Conservation (phyloP, 345 rosid genomes). For the Murraya koenigii region DNA sequence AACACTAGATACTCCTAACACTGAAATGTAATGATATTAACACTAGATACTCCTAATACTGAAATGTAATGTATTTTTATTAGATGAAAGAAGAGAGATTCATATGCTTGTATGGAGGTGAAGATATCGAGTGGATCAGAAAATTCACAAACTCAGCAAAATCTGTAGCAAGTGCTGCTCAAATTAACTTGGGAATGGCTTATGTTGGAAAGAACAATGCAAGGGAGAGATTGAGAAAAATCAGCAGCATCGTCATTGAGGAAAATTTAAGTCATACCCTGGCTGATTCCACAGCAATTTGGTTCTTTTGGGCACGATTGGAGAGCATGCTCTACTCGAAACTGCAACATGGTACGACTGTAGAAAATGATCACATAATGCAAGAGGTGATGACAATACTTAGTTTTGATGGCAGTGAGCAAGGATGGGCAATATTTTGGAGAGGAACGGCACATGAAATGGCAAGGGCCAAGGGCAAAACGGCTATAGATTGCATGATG, state of each 20-base stretch:
- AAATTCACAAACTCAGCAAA: slow-evolving; percentile 25
- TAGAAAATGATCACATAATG: slow-evolving; percentile 25
- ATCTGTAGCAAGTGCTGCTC: slow-evolving; percentile 7
- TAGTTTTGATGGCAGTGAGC: slow-evolving; percentile 30
- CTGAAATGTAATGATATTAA: background rate
- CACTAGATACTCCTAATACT: background rate
- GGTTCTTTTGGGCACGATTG: slow-evolving; percentile 41
- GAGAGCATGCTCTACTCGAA: slow-evolving; percentile 41
- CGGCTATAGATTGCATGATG: slow-evolving; percentile 6
- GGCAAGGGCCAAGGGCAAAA: slow-evolving; percentile 20
- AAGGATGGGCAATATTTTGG: slow-evolving; percentile 36
- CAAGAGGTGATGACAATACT: slow-evolving; percentile 32
- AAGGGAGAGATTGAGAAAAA: slow-evolving; percentile 15
- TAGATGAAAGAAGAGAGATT: slow-evolving; percentile 18
- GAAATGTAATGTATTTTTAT: background rate
- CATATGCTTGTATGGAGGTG: slow-evolving; percentile 41
- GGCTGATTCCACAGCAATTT: background rate
- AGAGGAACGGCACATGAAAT: background rate
- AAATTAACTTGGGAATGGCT: slow-evolving; percentile 21
- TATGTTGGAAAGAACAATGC: slow-evolving; percentile 38
- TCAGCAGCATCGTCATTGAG: background rate
- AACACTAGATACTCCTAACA: background rate
- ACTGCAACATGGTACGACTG: slow-evolving; percentile 20
- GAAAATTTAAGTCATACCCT: slow-evolving; percentile 24
- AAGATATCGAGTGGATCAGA: slow-evolving; percentile 34